phyloP scores from a whole-genome alignment of 2,329 filamentous ascomycete species.

The Pestalotiopsis sp. region DNA sequence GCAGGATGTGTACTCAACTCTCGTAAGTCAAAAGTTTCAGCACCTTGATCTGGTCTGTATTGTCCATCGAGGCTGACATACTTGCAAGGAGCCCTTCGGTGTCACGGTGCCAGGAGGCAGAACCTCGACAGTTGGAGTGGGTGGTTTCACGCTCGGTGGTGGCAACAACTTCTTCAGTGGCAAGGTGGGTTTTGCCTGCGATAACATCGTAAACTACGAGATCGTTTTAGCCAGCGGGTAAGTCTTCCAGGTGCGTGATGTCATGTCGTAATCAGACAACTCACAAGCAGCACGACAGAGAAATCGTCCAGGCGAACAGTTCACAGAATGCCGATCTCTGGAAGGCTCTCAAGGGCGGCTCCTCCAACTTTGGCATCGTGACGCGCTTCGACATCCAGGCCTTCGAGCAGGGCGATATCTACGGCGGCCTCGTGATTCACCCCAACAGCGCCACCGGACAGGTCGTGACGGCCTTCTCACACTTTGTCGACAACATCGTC shows the following conservation, averaged over 20 bases:
- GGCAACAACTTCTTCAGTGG: conserved; percentile 24
- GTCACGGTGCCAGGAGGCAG: conserved; percentile 28
- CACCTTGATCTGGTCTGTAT: background rate
- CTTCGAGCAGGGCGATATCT: conserved; percentile 19
- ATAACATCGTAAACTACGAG: conserved; percentile 44
- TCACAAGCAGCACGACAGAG: background rate
- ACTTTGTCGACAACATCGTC: conserved; percentile 18
- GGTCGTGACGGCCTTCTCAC: conserved; percentile 19
- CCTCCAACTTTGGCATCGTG: conserved; percentile 45
- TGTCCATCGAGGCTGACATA: background rate
- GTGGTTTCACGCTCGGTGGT: conserved; percentile 28
- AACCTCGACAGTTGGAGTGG: conserved; percentile 26
- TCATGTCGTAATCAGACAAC: background rate
- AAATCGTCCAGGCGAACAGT: conserved; percentile 41
- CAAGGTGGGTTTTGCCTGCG: conserved; percentile 46
- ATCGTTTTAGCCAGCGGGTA: conserved; percentile 44
- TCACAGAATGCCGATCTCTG: conserved; percentile 42
- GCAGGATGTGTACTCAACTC: background rate
- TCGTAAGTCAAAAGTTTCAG: background rate
- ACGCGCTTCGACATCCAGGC: conserved; percentile 32
- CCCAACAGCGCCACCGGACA: conserved; percentile 12
- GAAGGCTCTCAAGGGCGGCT: conserved; percentile 47
- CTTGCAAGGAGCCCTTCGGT: conserved; percentile 2
- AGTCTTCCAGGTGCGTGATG: background rate
- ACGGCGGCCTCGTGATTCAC: conserved; percentile 20